Evolutionary conservation across 1,284 basidiomycete species (phyloP), one percentile per base, ranked within the genome.

Genomic region (Phenoliferia sp.): DNA sequence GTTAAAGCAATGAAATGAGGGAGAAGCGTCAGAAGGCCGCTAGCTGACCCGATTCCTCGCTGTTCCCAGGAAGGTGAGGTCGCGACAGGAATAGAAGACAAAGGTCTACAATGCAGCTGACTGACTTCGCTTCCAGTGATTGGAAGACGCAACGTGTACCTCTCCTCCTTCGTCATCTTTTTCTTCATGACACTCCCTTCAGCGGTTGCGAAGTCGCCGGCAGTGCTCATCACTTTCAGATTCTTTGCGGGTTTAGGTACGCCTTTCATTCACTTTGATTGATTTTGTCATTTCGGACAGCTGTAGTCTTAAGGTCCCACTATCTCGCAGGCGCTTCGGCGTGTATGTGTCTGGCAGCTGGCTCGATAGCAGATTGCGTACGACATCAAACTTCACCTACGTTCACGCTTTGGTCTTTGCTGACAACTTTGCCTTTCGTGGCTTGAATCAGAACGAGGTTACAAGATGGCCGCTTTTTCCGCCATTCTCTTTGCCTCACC

Each of bases 101-200:
- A 19, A 22, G 26, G 31, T 35, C 34, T 35, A 10, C 33, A 12
- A 2, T 28, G 48, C 26, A 22, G 32, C 33, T 58, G 32, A 9
- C n/a, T n/a, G n/a, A n/a, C 22, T 19, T 2, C 34, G 33, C 7
- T 22, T 4, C 16, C 48, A 63, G 63, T 80, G 55, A 74, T 76
- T 54, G 80, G 79, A 44, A 76, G 79, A 28, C 75, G 86, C 80
- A 17, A 15, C 10, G 57, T 90, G 39, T 81, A 90, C 50, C 86
- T 92, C 76, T 81, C 88, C 22, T 80, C 82, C 33, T 89, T 88
- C 68, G 58, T 90, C 15, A 74, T 86, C 52, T 89, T 87, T 69
- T 76, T 87, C 5, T 84, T 80, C 17, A 89, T 92, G 79, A 88
- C 84, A 67, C 74, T 90, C 22, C 88, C 85, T 3, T 89, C 87